Base-by-base conservation (phyloP, 1,284 basidiomycete genomes). In the Paramarasmius palmivorus region DNA sequence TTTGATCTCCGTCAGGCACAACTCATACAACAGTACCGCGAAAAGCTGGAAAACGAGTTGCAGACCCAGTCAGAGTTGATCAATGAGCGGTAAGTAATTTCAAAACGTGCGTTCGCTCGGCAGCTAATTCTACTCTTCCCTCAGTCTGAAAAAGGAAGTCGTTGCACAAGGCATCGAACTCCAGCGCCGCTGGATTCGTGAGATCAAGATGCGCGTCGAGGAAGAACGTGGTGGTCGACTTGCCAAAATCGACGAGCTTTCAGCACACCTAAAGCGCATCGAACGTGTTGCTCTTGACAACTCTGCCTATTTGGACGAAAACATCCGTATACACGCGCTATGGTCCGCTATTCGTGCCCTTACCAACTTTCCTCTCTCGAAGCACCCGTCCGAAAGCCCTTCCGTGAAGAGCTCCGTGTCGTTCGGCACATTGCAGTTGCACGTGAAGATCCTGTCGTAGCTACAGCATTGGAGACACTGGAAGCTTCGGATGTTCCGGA, bases 91-190 rank as follows among this genome's bases (percentile, higher is more conserved):
- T 94, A 61, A 59, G 83, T 52, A 22, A 37, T 25, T 45, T n/a
- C 12, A 29, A 10, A n/a, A 20, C 41, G 20, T 32, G 22, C 29
- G 25, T 55, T 32, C n/a, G 38, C 40, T 15, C 2, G 19, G 29
- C 20, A 36, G 19, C 41, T 39, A 32, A 40, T 32, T 39, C 41
- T 57, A 20, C 35, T 29, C 54, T 50, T 41, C 52, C n/a, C 26
- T 38, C 53, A 95, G 95, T 44, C 79, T 99, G 58, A 92, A 90
- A 68, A 93, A 97, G 68, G 95, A 97, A 69, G 94, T 99, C 55
- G 83, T 98, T 45, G 90, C 94, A 4, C 95, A 98, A 69, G 96
- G 95, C 20, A 94, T 99, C 62, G 96, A 98, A 75, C 85, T 98
- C 42, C 96, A 99, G 70, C 86, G 95, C 49, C 83, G 93, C 58